Base-by-base conservation (phyloP, 106 monocot species). In the Allium fistulosum region DNA sequence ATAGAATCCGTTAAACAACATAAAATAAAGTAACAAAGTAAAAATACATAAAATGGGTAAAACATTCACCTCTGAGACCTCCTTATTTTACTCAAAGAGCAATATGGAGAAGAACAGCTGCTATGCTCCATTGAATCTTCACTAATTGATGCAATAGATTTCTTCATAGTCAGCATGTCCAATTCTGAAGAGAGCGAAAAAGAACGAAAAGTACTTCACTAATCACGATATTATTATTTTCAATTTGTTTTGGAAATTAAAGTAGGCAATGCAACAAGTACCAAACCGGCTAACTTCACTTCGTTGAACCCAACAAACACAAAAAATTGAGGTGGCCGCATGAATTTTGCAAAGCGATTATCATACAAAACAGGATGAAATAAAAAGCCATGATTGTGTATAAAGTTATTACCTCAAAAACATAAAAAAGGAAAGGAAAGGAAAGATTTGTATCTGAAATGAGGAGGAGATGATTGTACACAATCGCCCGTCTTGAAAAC, bases 41-140 rank as follows among this genome's bases (percentile, higher is more conserved):
- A 37, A 37, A 37, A 37, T 37, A 37, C 0, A 37, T 37, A 37
- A 37, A 37, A 37, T 37, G 37, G 53, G 13, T 12, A 28, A 14
- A 47, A 53, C 11, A 46, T 17, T 71, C 46, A 70, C 76, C 63
- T 70, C 63, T 62, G 62, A 46, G 48, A 70, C 52, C 55, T 69
- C 17, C 26, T 10, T 51, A 53, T 52, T 67, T 58, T 55, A 45
- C 65, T 13, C 49, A 11, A 11, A 55, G 64, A 57, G 46, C 51
- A 57, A 64, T 16, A 48, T 16, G 55, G 26, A 10, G 58, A 49
- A 17, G 26, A 50, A 49, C 57, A 66, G 17, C 49, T 26, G 27
- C 49, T 10, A 0, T 15, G 55, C 37, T 57, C 70, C 70, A 71
- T 71, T 3, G 15, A 9, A 53, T 65, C 64, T 12, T 37, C 58